These are phyloP conservation scores for Bipolaris zeicola DNA, from an alignment of 2,329 filamentous ascomycete species.

Conservation along the genomic window DNA sequence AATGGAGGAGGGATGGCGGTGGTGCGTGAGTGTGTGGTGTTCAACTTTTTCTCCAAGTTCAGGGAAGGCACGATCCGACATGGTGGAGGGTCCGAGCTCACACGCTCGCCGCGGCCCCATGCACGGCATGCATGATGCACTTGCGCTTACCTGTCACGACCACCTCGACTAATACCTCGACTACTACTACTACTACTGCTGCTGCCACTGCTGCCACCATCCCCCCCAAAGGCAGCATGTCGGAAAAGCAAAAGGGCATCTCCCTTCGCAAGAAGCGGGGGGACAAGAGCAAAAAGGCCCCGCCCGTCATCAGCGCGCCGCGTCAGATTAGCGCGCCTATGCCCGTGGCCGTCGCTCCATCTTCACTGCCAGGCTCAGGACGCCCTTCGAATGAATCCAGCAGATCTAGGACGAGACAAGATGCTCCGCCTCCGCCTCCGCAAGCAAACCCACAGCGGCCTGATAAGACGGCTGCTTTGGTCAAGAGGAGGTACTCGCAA, in stretches of 20 bases:
- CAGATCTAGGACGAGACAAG: constrained; percentile 39
- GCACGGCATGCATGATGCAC: constrained; percentile 6
- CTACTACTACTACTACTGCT: neutral
- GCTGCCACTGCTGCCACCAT: neutral
- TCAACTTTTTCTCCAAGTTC: constrained; percentile 15
- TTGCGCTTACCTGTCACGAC: constrained; percentile 14
- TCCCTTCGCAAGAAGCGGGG: constrained; percentile 68
- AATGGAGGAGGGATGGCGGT: constrained; percentile 16
- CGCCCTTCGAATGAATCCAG: constrained; percentile 47
- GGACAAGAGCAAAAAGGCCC: constrained; percentile 57
- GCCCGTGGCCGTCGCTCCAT: constrained; percentile 37
- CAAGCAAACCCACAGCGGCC: constrained; percentile 52
- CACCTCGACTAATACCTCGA: neutral
- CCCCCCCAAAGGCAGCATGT: constrained; percentile 47
- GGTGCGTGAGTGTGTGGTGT: constrained; percentile 17
- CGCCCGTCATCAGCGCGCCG: constrained; percentile 56
- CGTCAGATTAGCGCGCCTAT: constrained; percentile 59
- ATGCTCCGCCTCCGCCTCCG: constrained; percentile 28
- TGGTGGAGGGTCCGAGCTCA: constrained; percentile 33
- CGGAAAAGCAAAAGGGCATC: constrained; percentile 60
- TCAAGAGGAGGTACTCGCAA: constrained; percentile 93
- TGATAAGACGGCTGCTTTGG: constrained; percentile 73
- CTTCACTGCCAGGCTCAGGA: constrained; percentile 43
- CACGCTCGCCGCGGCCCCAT: constrained; percentile 17
- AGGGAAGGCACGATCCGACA: constrained; percentile 30